Conservation (phyloP, 2,329 filamentous ascomycete species). For the Neonectria neomacrospora region DNA sequence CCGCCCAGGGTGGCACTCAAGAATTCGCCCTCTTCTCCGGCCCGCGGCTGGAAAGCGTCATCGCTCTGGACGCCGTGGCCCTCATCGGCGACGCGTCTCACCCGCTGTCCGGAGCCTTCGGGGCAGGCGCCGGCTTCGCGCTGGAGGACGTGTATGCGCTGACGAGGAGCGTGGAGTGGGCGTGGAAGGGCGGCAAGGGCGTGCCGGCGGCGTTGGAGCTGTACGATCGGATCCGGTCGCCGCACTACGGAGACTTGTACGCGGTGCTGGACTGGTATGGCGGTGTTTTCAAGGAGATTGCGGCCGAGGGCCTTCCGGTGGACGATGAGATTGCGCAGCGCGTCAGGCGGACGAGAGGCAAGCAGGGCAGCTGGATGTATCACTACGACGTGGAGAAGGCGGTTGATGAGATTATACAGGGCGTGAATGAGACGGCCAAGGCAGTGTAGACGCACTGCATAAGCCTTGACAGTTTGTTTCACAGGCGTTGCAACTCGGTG, state of each 20-base stretch:
- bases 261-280: constrained; percentile 42
- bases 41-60: constrained; percentile 43
- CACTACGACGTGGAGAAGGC: constrained; percentile 40
- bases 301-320: constrained; percentile 28
- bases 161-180: constrained; percentile 40
- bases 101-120: constrained; percentile 60
- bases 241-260: constrained; percentile 44
- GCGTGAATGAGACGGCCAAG: constrained; percentile 9
- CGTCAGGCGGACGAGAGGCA: constrained; percentile 34
- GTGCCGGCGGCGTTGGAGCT: constrained; percentile 39
- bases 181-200: constrained; percentile 29
- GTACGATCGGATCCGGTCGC: constrained; percentile 44
- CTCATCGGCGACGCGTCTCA: constrained; percentile 67
- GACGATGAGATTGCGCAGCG: constrained; percentile 43
- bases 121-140: constrained; percentile 53
- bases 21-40: constrained; percentile 48
- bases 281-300: constrained; percentile 26
- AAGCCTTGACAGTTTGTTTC: too few species aligned
- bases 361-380: constrained; percentile 44
- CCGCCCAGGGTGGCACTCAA: constrained; percentile 41
- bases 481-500: too few species aligned
- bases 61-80: constrained; percentile 48
- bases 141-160: constrained; percentile 48
- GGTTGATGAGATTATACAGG: constrained; percentile 22
- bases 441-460: not conserved